Evolutionary conservation across 768 basidiomycete genomes (phyloP).

Genomic region (Mycena haematopus): DNA sequence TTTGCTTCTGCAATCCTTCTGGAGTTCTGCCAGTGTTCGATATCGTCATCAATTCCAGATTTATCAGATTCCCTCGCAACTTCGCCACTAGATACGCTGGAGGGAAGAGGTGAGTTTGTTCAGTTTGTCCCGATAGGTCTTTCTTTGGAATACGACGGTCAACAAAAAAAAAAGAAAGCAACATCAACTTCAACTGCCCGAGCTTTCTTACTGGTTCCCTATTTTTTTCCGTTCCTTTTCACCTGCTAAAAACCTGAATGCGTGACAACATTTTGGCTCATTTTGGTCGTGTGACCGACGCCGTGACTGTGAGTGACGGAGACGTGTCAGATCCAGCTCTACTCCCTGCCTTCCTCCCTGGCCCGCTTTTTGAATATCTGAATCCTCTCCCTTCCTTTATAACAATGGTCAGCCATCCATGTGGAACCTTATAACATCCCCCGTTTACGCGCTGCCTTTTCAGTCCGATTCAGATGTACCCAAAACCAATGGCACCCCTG

Average conservation of each 20-base stretch:
- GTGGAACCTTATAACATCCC: no score
- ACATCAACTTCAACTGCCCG: no score
- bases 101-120: no score
- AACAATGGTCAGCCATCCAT: slow-evolving; percentile 43
- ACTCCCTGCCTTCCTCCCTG: slow-evolving; percentile 11
- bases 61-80: no score
- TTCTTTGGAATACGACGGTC: no score
- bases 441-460: not conserved
- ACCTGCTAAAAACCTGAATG: not conserved
- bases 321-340: slow-evolving; percentile 23
- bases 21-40: not conserved
- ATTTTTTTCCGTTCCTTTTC: no score
- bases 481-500: slow-evolving; percentile 52
- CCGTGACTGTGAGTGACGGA: slow-evolving; percentile 16
- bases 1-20: not conserved
- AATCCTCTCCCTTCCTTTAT: slow-evolving; percentile 26
- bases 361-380: slow-evolving; percentile 18
- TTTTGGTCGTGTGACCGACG: not conserved
- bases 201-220: no score
- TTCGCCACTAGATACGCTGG: no score
- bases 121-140: no score
- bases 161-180: no score
- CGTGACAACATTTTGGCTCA: not conserved
- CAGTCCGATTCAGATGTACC: slow-evolving; percentile 86
- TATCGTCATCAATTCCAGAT: no score